Conservation (phyloP, 169 alveolate species). For the Amoebophrya sp. region DNA sequence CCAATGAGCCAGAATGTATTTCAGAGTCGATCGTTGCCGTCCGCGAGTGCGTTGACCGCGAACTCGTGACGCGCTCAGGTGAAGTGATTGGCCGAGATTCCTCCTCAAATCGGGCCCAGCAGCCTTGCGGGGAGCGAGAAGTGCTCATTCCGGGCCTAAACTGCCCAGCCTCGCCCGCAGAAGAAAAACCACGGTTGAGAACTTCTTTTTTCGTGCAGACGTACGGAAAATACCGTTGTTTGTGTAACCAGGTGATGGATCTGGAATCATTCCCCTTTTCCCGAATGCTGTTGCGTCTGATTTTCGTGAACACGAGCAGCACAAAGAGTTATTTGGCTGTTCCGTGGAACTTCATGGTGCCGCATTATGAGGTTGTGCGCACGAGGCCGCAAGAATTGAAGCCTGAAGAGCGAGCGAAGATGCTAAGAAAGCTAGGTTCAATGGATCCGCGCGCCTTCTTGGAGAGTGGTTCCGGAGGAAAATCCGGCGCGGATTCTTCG, state of each 20-base stretch:
- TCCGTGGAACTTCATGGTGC: constrained; percentile 23
- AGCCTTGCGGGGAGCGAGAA: not conserved
- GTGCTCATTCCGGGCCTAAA: not conserved
- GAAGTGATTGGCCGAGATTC: no score
- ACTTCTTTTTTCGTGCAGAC: not conserved
- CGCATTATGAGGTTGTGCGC: not conserved
- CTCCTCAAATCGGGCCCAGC: no score
- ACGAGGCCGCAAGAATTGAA: no score
- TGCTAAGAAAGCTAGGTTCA: no score
- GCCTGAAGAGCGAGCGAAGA: no score
- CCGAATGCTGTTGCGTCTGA: constrained; percentile 2
- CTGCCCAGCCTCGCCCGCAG: not conserved
- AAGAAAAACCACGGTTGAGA: not conserved
- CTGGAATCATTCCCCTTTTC: not conserved
- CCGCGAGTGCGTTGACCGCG: not conserved
- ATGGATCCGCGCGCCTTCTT: no score
- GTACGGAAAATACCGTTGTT: not conserved
- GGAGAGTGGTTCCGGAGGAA: no score
- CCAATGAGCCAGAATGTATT: not conserved
- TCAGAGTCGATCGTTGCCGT: not conserved
- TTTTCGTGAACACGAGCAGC: not conserved
- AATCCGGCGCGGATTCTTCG: no score
- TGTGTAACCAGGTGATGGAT: not conserved
- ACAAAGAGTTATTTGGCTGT: not conserved
- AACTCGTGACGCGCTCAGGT: not conserved